A percentile compares a stretch with the other conserved stretches of the same genome.
Evolutionary conservation across 345 rosid species (phyloP).

Genomic region (Capsella bursapastoris): DNA sequence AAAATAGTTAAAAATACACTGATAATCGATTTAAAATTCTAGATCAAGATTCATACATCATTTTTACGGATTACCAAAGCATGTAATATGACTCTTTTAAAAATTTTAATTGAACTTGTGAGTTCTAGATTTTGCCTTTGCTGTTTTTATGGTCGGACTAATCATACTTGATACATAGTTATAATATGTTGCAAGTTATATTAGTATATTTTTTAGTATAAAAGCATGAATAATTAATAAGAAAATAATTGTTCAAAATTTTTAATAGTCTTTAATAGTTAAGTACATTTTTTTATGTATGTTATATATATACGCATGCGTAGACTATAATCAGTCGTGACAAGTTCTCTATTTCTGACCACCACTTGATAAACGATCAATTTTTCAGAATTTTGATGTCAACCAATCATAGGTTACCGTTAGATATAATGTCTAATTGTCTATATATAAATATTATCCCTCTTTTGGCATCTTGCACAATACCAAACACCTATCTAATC

Average conservation of each 20-base stretch:
- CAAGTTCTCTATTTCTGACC: conserved; percentile 17
- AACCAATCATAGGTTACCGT: conserved; percentile 30
- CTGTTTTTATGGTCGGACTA: too few species aligned
- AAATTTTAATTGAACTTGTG: too few species aligned
- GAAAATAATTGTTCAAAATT: not conserved
- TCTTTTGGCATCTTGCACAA: conserved; percentile 33
- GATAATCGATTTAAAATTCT: too few species aligned
- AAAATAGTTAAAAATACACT: too few species aligned
- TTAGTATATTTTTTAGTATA: not conserved
- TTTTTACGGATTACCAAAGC: too few species aligned
- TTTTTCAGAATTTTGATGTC: conserved; percentile 19
- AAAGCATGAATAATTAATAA: not conserved
- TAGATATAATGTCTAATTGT: conserved; percentile 15
- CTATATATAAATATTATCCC: conserved; percentile 3
- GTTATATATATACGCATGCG: not conserved
- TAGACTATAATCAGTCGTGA: not conserved
- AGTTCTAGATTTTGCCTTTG: too few species aligned
- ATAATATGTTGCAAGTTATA: too few species aligned
- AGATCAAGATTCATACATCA: too few species aligned
- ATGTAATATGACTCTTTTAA: too few species aligned
- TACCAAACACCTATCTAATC: conserved; percentile 49
- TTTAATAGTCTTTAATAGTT: not conserved
- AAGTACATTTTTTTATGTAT: too few species aligned
- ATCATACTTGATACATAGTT: too few species aligned
- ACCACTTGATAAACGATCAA: conserved; percentile 24